Conservation (phyloP, 2,329 filamentous ascomycete genomes). For the Ilyonectria robusta region DNA sequence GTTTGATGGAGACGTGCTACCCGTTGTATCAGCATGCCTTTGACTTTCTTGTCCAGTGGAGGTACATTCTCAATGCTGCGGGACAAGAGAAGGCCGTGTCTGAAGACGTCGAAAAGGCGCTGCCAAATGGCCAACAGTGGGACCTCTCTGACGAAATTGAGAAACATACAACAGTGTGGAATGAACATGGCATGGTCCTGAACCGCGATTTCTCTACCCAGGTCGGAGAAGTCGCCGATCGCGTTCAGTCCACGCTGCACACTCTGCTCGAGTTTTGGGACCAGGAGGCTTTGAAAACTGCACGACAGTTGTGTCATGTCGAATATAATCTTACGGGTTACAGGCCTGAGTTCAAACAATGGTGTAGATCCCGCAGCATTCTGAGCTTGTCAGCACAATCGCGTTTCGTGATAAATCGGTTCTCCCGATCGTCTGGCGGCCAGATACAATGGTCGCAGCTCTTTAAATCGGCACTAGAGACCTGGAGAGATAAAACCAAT, state of each 20-base stretch:
- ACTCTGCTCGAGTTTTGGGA: background rate
- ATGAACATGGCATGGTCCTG: background rate
- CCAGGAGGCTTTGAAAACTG: background rate
- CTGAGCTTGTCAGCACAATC: background rate
- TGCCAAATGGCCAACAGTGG: background rate
- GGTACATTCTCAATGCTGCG: background rate
- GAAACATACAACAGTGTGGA: background rate
- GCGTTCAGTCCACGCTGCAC: too few species aligned
- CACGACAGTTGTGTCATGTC: too few species aligned
- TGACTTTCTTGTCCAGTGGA: background rate
- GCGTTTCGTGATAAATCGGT: background rate
- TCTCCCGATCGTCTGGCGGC: background rate
- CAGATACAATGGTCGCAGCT: background rate
- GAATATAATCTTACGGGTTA: background rate
- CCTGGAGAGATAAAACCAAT: background rate
- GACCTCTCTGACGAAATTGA: background rate
- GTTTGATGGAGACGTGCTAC: background rate
- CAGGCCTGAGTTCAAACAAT: background rate
- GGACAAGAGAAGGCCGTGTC: background rate
- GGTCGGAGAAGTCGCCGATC: background rate
- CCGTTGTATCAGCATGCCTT: background rate
- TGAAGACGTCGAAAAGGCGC: background rate
- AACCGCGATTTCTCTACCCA: background rate
- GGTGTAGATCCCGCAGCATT: background rate
- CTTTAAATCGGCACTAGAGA: background rate